Conservation (phyloP, 352 stramenopile genomes). For the Peronospora farinosa region DNA sequence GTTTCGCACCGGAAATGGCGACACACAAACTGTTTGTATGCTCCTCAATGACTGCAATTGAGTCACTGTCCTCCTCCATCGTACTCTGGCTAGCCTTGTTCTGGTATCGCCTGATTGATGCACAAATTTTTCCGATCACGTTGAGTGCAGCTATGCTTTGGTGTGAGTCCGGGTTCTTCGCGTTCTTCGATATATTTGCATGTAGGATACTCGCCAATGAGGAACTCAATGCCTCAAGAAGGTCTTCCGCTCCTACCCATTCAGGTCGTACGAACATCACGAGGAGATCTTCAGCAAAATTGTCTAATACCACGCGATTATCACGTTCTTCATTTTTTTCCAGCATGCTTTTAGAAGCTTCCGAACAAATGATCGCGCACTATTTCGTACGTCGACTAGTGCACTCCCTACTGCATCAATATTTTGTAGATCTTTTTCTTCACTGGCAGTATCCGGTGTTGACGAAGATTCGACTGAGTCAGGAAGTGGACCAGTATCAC, state of each 20-base stretch:
- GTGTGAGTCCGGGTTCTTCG: conserved; percentile 63
- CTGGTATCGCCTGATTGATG: conserved; percentile 59
- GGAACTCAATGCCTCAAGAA: conserved; percentile 64
- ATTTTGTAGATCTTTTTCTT: conserved; percentile 14
- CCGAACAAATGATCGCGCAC: conserved; percentile 38
- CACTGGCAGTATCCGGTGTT: conserved; percentile 16
- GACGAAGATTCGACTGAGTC: conserved; percentile 10
- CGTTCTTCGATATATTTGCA: conserved; percentile 45
- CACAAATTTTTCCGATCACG: conserved; percentile 72
- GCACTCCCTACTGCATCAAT: conserved; percentile 5
- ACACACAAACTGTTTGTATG: conserved; percentile 35
- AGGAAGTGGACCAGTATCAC: conserved; percentile 1
- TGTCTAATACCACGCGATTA: conserved; percentile 67
- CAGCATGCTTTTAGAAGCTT: conserved; percentile 63
- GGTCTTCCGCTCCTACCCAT: conserved; percentile 62
- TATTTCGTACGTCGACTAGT: conserved; percentile 34
- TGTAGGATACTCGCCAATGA: conserved; percentile 63
- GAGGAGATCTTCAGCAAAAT: conserved; percentile 81
- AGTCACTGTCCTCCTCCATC: conserved; percentile 43
- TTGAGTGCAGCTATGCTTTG: conserved; percentile 59
- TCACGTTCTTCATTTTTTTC: conserved; percentile 80
- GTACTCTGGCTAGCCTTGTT: conserved; percentile 27
- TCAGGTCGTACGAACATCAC: conserved; percentile 76
- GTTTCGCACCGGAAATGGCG: conserved; percentile 12
- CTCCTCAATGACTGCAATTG: conserved; percentile 40